Conservation (phyloP, 495 filamentous ascomycete species). For the Aspergillus sclerotioniger region DNA sequence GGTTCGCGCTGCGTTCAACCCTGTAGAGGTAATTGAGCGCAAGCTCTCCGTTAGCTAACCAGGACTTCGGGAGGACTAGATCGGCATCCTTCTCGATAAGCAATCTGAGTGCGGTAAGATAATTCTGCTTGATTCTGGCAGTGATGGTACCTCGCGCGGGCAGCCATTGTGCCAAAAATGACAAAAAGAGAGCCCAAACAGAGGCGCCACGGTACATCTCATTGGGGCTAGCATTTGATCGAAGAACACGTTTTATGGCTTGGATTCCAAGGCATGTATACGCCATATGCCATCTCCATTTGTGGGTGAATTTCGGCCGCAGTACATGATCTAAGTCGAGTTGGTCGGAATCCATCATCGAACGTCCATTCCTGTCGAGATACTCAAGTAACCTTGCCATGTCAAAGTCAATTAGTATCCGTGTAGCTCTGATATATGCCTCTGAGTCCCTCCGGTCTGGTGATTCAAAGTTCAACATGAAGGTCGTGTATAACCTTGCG, state of each 20-base stretch:
- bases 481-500: constrained; percentile 1
- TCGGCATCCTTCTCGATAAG: too few species aligned
- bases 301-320: background rate
- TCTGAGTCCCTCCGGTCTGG: background rate
- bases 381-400: constrained; percentile 1
- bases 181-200: constrained; percentile 1
- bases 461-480: background rate
- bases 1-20: too few species aligned
- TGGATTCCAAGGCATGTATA: too few species aligned
- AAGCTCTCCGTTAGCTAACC: background rate
- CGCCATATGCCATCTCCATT: too few species aligned
- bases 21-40: too few species aligned
- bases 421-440: background rate
- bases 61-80: too few species aligned
- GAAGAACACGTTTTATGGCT: background rate
- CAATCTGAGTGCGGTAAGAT: too few species aligned
- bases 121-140: too few species aligned
- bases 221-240: background rate
- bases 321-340: constrained; percentile 1
- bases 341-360: too few species aligned
- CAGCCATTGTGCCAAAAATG: background rate
- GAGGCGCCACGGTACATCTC: background rate
- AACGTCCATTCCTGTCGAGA: too few species aligned
- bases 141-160: background rate
- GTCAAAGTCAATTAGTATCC: constrained; percentile 6